These are phyloP conservation scores for Kluyveromyces lactis DNA, from an alignment of 805 yeast genomes.

Conservation along the genomic window DNA sequence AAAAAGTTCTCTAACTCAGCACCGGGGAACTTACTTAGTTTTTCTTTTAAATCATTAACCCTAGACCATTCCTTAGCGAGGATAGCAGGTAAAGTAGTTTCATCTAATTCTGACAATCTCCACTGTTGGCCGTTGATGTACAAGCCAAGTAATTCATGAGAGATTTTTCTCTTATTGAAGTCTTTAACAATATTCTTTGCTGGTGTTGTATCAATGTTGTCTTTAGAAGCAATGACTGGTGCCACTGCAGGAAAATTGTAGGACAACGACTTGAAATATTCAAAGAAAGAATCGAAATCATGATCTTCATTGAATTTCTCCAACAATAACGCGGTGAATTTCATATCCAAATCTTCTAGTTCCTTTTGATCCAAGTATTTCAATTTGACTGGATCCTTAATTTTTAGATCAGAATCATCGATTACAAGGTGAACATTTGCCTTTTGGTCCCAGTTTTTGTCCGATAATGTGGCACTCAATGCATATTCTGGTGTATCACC, in stretches of 20 bases:
- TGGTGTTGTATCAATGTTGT: slow-evolving; percentile 1
- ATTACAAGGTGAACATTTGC: slow-evolving; percentile 32
- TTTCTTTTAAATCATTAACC: slow-evolving; percentile 9
- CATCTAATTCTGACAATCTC: slow-evolving; percentile 18
- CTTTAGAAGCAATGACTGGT: slow-evolving; percentile 9
- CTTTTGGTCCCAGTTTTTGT: slow-evolving; percentile 28
- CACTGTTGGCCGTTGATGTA: slow-evolving; percentile 27
- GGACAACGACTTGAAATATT: slow-evolving; percentile 31
- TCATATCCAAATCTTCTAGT: slow-evolving; percentile 42
- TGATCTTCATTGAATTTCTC: slow-evolving; percentile 28
- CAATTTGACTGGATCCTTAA: slow-evolving; percentile 31
- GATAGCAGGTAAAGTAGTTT: slow-evolving; percentile 14
- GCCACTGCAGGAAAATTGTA: slow-evolving; percentile 32
- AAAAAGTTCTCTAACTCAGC: slow-evolving; percentile 11
- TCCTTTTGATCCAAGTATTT: slow-evolving; percentile 14
- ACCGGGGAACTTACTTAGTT: slow-evolving; percentile 5
- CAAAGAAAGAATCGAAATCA: slow-evolving; percentile 29
- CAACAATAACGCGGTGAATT: slow-evolving; percentile 56
- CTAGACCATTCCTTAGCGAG: slow-evolving; percentile 16
- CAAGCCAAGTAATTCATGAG: slow-evolving; percentile 25
- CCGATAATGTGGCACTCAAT: slow-evolving; percentile 22
- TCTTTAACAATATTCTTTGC: slow-evolving; percentile 13
- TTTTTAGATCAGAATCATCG: slow-evolving; percentile 37
- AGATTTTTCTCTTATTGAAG: slow-evolving; percentile 19
- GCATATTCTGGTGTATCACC: slow-evolving; percentile 36